Percentiles rank a stretch among this genome's conserved stretches.
These are phyloP conservation scores for Diaporthe citriasiana DNA, from an alignment of 2,329 filamentous ascomycete genomes.

Conservation along the genomic window DNA sequence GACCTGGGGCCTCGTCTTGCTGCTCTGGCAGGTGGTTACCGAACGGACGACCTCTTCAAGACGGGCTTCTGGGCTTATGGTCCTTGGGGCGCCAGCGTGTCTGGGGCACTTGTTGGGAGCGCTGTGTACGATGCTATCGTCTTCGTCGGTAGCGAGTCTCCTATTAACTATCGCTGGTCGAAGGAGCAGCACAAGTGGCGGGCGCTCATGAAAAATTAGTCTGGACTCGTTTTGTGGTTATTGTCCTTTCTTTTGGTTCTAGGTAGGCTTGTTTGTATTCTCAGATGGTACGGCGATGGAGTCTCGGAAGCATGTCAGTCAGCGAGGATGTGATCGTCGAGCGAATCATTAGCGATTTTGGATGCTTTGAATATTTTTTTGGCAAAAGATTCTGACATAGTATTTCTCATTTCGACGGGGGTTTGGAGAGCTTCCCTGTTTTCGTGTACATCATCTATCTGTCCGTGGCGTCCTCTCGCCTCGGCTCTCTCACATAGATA, in stretches of 20 bases:
- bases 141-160: slow-evolving; percentile 50
- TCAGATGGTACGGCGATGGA: neutral
- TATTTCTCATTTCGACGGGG: neutral
- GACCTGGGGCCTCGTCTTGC: slow-evolving; percentile 54
- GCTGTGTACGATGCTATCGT: slow-evolving; percentile 51
- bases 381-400: neutral
- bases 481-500: neutral
- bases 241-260: neutral
- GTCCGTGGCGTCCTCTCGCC: too few relatives aligned
- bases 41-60: slow-evolving; percentile 47
- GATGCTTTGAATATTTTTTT: neutral
- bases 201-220: slow-evolving; percentile 11
- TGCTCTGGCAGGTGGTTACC: slow-evolving; percentile 51
- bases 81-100: slow-evolving; percentile 48
- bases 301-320: neutral
- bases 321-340: neutral
- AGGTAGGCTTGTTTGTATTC: neutral
- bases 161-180: slow-evolving; percentile 47
- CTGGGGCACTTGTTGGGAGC: slow-evolving; percentile 50
- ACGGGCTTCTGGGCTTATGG: slow-evolving; percentile 53
- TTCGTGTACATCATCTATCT: neutral
- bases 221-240: too few relatives aligned
- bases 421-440: neutral
- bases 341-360: neutral
- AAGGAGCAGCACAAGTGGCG: slow-evolving; percentile 38